phyloP scores from a whole-genome alignment of 345 rosid genomes.

The Cardamine resedifolia region DNA sequence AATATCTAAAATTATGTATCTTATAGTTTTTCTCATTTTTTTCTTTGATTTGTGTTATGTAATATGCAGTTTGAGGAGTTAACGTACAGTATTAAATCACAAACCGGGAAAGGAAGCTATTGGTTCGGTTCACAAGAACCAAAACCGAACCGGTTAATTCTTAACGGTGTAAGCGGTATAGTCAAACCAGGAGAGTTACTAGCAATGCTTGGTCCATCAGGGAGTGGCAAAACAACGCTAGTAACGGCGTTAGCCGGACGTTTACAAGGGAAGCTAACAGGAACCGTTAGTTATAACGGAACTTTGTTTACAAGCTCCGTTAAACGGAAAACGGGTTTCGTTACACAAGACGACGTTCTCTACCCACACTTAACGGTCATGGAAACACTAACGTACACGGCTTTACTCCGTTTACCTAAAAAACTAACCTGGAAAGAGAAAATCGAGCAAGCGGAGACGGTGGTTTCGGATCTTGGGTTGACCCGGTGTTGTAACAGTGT shows the following conservation, averaged over 20 bases:
- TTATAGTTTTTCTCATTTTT: background rate
- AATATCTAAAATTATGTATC: background rate
- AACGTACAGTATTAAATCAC: constrained; percentile 48
- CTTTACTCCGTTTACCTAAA: constrained; percentile 72
- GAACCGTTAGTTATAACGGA: constrained; percentile 64
- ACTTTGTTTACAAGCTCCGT: constrained; percentile 63
- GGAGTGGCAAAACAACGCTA: constrained; percentile 92
- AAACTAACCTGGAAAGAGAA: constrained; percentile 58
- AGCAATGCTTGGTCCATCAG: constrained; percentile 97
- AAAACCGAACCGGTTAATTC: constrained; percentile 53
- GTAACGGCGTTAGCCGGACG: constrained; percentile 80
- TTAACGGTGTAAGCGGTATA: constrained; percentile 77
- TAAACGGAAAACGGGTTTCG: constrained; percentile 82
- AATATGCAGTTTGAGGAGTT: constrained; percentile 79
- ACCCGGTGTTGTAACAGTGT: constrained; percentile 57
- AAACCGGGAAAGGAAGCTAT: constrained; percentile 32
- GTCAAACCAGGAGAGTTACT: constrained; percentile 83
- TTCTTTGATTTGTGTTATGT: background rate
- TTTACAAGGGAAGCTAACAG: constrained; percentile 66
- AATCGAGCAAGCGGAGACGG: constrained; percentile 62
- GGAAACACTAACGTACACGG: constrained; percentile 75
- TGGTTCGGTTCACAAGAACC: constrained; percentile 47
- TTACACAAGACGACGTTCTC: constrained; percentile 78
- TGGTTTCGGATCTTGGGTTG: constrained; percentile 72
- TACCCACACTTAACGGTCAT: constrained; percentile 85